Evolutionary conservation across 768 basidiomycete genomes (phyloP).

Genomic region (Boletus vermiculosoides): DNA sequence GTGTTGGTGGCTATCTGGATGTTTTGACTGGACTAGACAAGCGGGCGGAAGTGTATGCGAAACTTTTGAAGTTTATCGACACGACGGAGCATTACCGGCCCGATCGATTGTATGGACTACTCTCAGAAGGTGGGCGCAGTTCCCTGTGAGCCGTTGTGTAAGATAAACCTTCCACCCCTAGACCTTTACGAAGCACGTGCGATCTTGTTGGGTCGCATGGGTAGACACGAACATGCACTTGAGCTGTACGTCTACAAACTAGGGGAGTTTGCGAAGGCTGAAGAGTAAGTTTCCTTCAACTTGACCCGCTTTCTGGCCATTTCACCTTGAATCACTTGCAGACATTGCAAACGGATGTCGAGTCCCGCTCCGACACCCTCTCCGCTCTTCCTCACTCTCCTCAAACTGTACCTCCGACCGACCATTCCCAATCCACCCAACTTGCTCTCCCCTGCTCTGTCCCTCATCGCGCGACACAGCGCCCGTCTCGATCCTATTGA

Average conservation of each 20-base stretch:
- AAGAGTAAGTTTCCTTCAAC: constrained; percentile 59
- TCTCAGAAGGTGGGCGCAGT: constrained; percentile 69
- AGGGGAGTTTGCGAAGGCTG: constrained; percentile 81
- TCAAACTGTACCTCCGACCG: constrained; percentile 86
- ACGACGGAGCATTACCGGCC: constrained; percentile 66
- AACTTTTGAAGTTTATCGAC: constrained; percentile 75
- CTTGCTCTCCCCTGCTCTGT: constrained; percentile 78
- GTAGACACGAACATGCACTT: constrained; percentile 91
- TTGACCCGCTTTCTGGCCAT: background rate
- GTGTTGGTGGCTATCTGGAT: background rate
- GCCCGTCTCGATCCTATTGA: constrained; percentile 78
- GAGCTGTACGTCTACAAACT: constrained; percentile 91
- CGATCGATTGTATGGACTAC: constrained; percentile 75
- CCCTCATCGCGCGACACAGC: constrained; percentile 84
- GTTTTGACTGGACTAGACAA: constrained; percentile 36
- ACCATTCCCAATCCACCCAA: constrained; percentile 47
- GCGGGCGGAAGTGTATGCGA: constrained; percentile 55
- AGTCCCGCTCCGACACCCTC: constrained; percentile 52
- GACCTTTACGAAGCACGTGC: constrained; percentile 92
- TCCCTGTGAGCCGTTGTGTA: background rate
- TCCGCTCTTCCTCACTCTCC: constrained; percentile 77
- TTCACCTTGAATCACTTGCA: constrained; percentile 31
- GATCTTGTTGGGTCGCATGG: constrained; percentile 83
- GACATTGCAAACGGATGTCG: constrained; percentile 89
- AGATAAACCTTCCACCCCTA: constrained; percentile 28